These are phyloP conservation scores for Zygosaccharomyces gambellarensis DNA, from an alignment of 805 yeast species.

Conservation along the genomic window DNA sequence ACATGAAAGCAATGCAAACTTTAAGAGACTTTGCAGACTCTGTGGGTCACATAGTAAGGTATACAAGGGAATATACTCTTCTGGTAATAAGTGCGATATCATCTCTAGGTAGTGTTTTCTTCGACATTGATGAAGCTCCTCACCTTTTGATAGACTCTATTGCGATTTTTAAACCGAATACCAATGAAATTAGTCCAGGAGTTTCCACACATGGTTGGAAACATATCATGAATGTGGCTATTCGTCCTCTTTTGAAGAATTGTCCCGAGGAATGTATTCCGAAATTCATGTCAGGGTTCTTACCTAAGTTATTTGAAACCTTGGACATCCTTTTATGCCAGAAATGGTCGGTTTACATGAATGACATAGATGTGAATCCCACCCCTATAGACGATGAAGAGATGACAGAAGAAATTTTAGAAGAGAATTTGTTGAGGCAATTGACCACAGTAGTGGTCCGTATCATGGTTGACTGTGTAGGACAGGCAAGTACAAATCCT, in stretches of 20 bases:
- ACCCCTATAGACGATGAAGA: conserved; percentile 72
- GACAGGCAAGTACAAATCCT: conserved; percentile 58
- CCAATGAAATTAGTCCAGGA: conserved; percentile 51
- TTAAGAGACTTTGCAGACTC: conserved; percentile 95
- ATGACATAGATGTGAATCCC: conserved; percentile 41
- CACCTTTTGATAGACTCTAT: conserved; percentile 75
- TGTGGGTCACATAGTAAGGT: conserved; percentile 91
- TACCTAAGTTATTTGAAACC: conserved; percentile 71
- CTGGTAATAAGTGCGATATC: conserved; percentile 85
- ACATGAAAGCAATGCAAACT: conserved; percentile 88
- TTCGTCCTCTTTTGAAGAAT: conserved; percentile 79
- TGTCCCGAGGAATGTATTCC: conserved; percentile 73
- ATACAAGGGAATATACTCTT: conserved; percentile 93
- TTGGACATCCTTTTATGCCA: conserved; percentile 68
- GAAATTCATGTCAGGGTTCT: conserved; percentile 66
- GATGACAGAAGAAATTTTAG: conserved; percentile 96
- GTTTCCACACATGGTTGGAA: conserved; percentile 95
- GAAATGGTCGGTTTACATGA: conserved; percentile 56
- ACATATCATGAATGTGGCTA: conserved; percentile 86
- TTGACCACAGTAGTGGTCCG: conserved; percentile 88
- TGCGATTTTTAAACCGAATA: conserved; percentile 58
- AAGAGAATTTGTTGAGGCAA: conserved; percentile 89
- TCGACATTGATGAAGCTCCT: conserved; percentile 80
- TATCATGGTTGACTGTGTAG: conserved; percentile 78
- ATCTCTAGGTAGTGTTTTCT: conserved; percentile 82